A percentile compares a stretch with the other conserved stretches of the same genome.
Evolutionary conservation across 768 basidiomycete species (phyloP).

Genomic region (Calvatia gigantea): DNA sequence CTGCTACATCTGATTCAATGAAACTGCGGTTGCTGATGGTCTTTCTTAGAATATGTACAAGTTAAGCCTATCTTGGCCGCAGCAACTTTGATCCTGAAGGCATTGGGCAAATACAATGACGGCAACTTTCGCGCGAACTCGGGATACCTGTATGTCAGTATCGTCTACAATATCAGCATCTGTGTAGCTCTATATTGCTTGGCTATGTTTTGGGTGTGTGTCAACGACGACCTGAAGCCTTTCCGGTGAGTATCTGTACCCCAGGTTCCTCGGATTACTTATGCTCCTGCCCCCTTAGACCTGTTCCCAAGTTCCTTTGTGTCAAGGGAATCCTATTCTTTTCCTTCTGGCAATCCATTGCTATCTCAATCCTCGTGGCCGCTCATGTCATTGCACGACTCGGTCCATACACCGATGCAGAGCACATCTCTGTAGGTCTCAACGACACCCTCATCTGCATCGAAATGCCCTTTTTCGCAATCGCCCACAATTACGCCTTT

Average conservation of each 20-base stretch:
- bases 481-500: slow-evolving; percentile 95
- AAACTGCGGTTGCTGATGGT: not conserved
- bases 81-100: slow-evolving; percentile 83
- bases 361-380: slow-evolving; percentile 85
- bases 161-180: slow-evolving; percentile 83
- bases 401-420: slow-evolving; percentile 83
- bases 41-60: slow-evolving; percentile 87
- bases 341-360: slow-evolving; percentile 95
- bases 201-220: slow-evolving; percentile 95
- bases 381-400: slow-evolving; percentile 70
- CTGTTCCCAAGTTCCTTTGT: slow-evolving; percentile 95
- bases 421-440: slow-evolving; percentile 87
- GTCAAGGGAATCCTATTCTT: slow-evolving; percentile 99
- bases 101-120: slow-evolving; percentile 83
- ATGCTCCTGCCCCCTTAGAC: slow-evolving; percentile 38
- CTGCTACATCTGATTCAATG: not conserved
- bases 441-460: slow-evolving; percentile 91
- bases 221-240: slow-evolving; percentile 83
- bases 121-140: slow-evolving; percentile 82
- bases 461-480: slow-evolving; percentile 97
- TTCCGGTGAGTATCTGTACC: slow-evolving; percentile 57
- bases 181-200: slow-evolving; percentile 84
- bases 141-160: slow-evolving; percentile 88
- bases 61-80: slow-evolving; percentile 89
- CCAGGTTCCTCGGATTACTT: not conserved